Evolutionary conservation across 768 basidiomycete species (phyloP), one percentile per base, ranked within the genome.

Genomic region (Hortiboletus campestris): DNA sequence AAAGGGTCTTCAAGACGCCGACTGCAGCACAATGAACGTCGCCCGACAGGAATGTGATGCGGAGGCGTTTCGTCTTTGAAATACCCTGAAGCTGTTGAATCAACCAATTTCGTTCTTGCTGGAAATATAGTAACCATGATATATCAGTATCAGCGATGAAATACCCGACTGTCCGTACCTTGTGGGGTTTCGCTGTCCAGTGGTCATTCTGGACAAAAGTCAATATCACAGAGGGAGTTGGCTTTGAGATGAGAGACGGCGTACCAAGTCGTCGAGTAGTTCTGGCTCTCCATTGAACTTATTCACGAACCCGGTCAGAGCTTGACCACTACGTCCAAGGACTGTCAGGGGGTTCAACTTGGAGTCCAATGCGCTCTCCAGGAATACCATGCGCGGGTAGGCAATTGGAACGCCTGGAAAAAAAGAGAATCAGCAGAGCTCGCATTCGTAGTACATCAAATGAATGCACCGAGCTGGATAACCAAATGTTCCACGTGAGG

Each of bases 1-100:
- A 77, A 41, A 88, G 75, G 2, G 89, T 89, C 72, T 86, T 91
- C 59, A 94, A 74, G 3, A 86, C 70, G 2, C 89, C 90, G 0
- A 94, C 90, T 1, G 91, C 89, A 1, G 90, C 90, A 62, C 90
- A 90, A 67, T 98, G 96, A 14, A 98, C 96, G 68, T 99, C 95
- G 4, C 97, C 97, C 0, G 88, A 88, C 17, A 98, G 65, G 71
- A 95, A 94, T 0, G 86, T 81, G n/a, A 99, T 78, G 28, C 97
- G 83, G 31, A 88, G 70, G 28, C 80, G 77, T 69, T 82, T 84
- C 46, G 73, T 69, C 42, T 74, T 70, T 0, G 94, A 88, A 58
- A 92, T 78, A 20, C 78, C 75, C 69, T 98, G 96, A 59, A 91
- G 78, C 66, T 88, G 81, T 59, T 85, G 78, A 42, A 98, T 81